Evolutionary conservation across 495 filamentous ascomycete species (phyloP).

Genomic region (Aspergillus nanangensis): DNA sequence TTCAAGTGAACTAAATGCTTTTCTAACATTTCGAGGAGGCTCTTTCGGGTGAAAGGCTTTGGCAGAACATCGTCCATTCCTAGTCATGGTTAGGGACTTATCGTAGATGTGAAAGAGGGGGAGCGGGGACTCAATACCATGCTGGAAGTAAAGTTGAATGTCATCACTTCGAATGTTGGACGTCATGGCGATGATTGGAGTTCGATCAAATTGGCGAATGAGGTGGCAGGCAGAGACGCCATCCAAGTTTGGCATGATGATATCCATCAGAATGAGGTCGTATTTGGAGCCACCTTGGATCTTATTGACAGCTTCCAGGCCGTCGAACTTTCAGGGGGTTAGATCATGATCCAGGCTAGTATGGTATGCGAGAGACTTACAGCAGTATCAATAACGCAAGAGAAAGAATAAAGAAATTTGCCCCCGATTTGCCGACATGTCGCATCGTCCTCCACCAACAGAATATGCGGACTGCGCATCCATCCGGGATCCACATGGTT

Average conservation of each 20-base stretch:
- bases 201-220: conserved; percentile 83
- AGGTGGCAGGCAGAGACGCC: conserved; percentile 92
- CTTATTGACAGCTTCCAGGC: conserved; percentile 89
- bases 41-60: conserved; percentile 96
- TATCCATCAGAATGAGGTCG: conserved; percentile 97
- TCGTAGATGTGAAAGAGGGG: neutral
- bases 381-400: conserved; percentile 84
- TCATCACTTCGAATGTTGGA: conserved; percentile 97
- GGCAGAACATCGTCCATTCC: conserved; percentile 99
- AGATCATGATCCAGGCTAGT: conserved; percentile 4
- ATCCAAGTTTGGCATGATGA: conserved; percentile 96
- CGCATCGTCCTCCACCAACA: conserved; percentile 93
- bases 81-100: conserved; percentile 30
- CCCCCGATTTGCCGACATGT: conserved; percentile 91
- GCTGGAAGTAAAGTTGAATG: conserved; percentile 94
- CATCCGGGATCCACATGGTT: conserved; percentile 70
- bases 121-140: conserved; percentile 59
- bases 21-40: conserved; percentile 83
- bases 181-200: conserved; percentile 97
- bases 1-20: conserved; percentile 82
- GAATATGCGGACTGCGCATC: conserved; percentile 75
- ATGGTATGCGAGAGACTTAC: conserved; percentile 66
- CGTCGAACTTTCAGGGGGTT: conserved; percentile 62
- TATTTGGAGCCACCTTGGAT: conserved; percentile 78
- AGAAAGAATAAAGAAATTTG: conserved; percentile 87